These are phyloP conservation scores for Lasiodiplodia sp. DNA, from an alignment of 2,329 filamentous ascomycete species.

Conservation along the genomic window DNA sequence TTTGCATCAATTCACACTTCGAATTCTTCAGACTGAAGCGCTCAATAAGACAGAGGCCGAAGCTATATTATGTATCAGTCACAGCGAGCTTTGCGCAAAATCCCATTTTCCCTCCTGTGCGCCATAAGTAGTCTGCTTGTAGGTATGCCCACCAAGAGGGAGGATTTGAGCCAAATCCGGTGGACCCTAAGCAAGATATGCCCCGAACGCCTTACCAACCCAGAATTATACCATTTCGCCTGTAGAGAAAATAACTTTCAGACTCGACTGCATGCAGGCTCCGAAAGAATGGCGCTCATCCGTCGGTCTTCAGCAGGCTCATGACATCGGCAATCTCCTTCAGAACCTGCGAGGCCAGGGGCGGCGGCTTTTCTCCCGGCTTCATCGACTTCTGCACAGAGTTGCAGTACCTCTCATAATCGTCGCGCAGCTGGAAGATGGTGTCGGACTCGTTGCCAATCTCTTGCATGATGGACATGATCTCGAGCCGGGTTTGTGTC, in stretches of 20 bases:
- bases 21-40: background rate
- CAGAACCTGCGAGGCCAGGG: constrained; percentile 13
- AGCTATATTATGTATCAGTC: background rate
- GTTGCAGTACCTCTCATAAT: constrained; percentile 11
- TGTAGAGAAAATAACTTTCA: background rate
- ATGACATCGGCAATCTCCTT: constrained; percentile 23
- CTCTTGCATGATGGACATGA: constrained; percentile 24
- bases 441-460: constrained; percentile 6
- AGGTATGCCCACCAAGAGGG: background rate
- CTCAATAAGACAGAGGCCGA: background rate
- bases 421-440: constrained; percentile 16
- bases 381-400: background rate
- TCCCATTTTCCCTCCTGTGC: background rate
- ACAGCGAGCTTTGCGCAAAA: background rate
- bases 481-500: constrained; percentile 18
- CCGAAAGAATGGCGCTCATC: background rate
- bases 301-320: constrained; percentile 10
- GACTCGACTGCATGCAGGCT: too few relatives aligned
- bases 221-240: background rate
- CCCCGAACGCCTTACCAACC: background rate
- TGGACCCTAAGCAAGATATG: background rate
- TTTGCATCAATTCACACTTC: background rate
- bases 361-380: constrained; percentile 12
- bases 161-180: background rate
- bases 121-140: background rate